These are phyloP conservation scores for Ascobolus immersus DNA, from an alignment of 495 filamentous ascomycete species.

Conservation along the genomic window DNA sequence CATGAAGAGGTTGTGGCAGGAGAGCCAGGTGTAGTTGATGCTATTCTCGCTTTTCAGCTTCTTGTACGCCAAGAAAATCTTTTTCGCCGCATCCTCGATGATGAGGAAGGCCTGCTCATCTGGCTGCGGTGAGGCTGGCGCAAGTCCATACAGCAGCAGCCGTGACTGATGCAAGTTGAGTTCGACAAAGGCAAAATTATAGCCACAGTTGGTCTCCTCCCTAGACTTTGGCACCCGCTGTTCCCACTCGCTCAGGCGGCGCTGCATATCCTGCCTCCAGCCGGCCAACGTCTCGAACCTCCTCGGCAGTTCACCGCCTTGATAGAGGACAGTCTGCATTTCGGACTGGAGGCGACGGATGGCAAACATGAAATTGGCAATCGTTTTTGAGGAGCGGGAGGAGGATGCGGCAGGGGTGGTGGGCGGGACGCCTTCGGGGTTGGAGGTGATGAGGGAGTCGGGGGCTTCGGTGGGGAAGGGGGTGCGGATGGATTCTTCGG, in stretches of 20 bases:
- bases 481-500: slow-evolving; percentile 27
- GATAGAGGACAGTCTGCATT: slow-evolving; percentile 21
- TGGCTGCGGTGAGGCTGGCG: slow-evolving; percentile 23
- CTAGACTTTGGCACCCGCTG: slow-evolving; percentile 8
- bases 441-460: slow-evolving; percentile 15
- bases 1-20: slow-evolving; percentile 27
- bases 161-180: slow-evolving; percentile 28
- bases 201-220: slow-evolving; percentile 18
- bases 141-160: slow-evolving; percentile 27
- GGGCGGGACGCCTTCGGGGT: neutral
- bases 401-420: neutral
- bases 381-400: slow-evolving; percentile 19
- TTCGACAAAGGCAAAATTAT: slow-evolving; percentile 23
- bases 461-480: slow-evolving; percentile 21
- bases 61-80: slow-evolving; percentile 27
- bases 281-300: slow-evolving; percentile 18
- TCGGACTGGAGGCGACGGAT: slow-evolving; percentile 23
- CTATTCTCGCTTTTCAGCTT: slow-evolving; percentile 25
- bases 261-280: slow-evolving; percentile 26
- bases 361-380: slow-evolving; percentile 24
- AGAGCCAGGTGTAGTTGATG: slow-evolving; percentile 31
- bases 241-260: slow-evolving; percentile 18
- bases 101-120: slow-evolving; percentile 21
- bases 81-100: slow-evolving; percentile 26
- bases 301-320: slow-evolving; percentile 17